Base-by-base conservation (phyloP, 148 eudicot genomes). In the Vaccinium vitisidaea region DNA sequence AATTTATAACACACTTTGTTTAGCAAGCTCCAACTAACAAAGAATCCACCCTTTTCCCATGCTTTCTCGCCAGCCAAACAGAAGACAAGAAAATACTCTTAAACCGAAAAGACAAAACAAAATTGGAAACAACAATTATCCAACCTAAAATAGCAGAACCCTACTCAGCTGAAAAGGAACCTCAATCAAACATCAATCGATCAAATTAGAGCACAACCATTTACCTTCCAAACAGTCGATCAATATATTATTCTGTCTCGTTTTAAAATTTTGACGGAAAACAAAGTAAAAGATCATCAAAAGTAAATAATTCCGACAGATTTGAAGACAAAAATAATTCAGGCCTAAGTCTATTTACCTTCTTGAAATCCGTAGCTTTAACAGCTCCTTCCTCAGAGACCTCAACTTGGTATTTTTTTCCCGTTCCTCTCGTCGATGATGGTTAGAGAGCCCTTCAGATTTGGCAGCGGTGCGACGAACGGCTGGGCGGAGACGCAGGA, bases 381-480 rank as follows among this genome's bases (percentile, higher is more conserved):
- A 97, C 80, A 19, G 96, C 92, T 15, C 98, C 99, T 2, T 95
- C 92, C 56, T 94, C 94, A 53, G 98, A 88, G 65, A 97, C 98
- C 67, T 88, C 92, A 88, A 94, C 81, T 84, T 91, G 93, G 86
- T 94, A 91, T 89, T 49, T 91, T n/a, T 81, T 90, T 91, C 13
- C 98, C 99, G 36, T 98, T 95, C 85, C 99, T 87, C 27, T 97
- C 98, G 87, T 97, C 99, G 32, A 92, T 58, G 83, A 97, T 65
- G 6, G 92, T 83, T 48, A 97, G 69, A 21, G 93, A 85, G 18
- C 98, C 99, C 79, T 88, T 90, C 19, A 97, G 84, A 83, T 95
- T 93, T 2, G 98, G 84, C 59, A 97, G 98, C 32, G 98, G 98
- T n/a, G 84, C 79, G 55, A 88, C 90, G 5, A 75, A 83, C 8